Conservation (phyloP, 371 early-diverging fungal genomes). For the Circinella minor region DNA sequence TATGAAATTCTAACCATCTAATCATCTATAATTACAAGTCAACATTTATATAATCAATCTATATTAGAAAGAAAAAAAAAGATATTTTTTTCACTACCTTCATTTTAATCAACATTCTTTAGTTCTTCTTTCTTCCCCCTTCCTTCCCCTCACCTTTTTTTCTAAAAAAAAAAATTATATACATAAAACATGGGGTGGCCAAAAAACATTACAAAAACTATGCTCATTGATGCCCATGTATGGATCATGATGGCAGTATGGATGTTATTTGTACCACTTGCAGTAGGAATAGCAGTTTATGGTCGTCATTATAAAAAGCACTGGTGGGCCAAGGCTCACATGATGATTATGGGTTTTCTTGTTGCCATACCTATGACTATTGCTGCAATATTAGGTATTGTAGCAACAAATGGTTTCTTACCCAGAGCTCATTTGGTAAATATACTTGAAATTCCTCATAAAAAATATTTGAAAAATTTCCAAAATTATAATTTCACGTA, state of each 20-base stretch:
- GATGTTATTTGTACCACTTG: slow-evolving; percentile 38
- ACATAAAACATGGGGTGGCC: background rate
- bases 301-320: slow-evolving; percentile 32
- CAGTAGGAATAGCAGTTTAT: slow-evolving; percentile 28
- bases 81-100: background rate
- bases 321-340: slow-evolving; percentile 44
- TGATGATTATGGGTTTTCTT: slow-evolving; percentile 34
- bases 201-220: slow-evolving; percentile 16
- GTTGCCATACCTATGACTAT: slow-evolving; percentile 32
- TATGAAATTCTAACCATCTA: no score
- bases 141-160: slow-evolving; percentile 5
- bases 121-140: background rate
- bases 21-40: background rate
- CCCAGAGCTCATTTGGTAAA: slow-evolving; percentile 38
- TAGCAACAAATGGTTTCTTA: slow-evolving; percentile 22
- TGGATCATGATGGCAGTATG: slow-evolving; percentile 39
- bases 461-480: background rate
- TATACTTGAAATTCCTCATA: background rate
- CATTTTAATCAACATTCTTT: background rate
- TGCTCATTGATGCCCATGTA: slow-evolving; percentile 27
- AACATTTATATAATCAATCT: no score
- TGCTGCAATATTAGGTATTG: slow-evolving; percentile 27
- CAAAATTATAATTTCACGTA: background rate
- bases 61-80: background rate
- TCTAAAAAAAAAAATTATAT: background rate